Percentiles rank a stretch among this genome's conserved stretches.
Evolutionary conservation across 2,329 filamentous ascomycete species (phyloP).

Genomic region (Calonectria henricotiae): DNA sequence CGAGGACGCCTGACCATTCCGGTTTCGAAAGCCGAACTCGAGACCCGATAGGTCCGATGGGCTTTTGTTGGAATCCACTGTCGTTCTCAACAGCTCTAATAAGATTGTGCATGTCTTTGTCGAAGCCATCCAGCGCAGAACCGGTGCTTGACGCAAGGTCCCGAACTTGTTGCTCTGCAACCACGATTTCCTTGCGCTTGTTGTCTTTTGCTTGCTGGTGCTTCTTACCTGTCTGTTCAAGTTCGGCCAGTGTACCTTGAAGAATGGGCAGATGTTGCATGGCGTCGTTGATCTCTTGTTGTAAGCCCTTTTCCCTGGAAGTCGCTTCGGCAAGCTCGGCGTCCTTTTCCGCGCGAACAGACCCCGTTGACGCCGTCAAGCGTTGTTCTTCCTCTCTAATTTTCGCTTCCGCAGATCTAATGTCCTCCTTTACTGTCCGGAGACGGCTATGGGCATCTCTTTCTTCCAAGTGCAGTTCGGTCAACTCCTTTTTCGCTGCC

Average conservation of each 20-base stretch:
- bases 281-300: constrained; percentile 51
- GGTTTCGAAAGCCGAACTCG: constrained; percentile 84
- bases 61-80: constrained; percentile 77
- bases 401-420: constrained; percentile 64
- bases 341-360: constrained; percentile 75
- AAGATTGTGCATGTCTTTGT: constrained; percentile 74
- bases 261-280: constrained; percentile 57
- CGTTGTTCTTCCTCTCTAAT: constrained; percentile 73
- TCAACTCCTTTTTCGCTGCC: constrained; percentile 68
- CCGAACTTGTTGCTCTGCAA: constrained; percentile 63
- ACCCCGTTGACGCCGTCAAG: constrained; percentile 79
- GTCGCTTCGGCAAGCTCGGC: constrained; percentile 65
- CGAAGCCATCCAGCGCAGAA: constrained; percentile 77
- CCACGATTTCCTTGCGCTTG: constrained; percentile 71
- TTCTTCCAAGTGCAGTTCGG: constrained; percentile 74
- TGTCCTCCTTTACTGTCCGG: constrained; percentile 67
- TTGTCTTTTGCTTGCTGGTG: constrained; percentile 55
- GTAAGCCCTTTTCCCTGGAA: constrained; percentile 50
- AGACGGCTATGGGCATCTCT: constrained; percentile 76
- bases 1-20: constrained; percentile 87
- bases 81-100: constrained; percentile 81
- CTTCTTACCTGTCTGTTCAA: constrained; percentile 54
- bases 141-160: constrained; percentile 72
- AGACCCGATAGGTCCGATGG: constrained; percentile 87
- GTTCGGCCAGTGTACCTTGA: constrained; percentile 54